Base-by-base conservation (phyloP, 768 basidiomycete species). In the Hebeloma cylindrosporum region DNA sequence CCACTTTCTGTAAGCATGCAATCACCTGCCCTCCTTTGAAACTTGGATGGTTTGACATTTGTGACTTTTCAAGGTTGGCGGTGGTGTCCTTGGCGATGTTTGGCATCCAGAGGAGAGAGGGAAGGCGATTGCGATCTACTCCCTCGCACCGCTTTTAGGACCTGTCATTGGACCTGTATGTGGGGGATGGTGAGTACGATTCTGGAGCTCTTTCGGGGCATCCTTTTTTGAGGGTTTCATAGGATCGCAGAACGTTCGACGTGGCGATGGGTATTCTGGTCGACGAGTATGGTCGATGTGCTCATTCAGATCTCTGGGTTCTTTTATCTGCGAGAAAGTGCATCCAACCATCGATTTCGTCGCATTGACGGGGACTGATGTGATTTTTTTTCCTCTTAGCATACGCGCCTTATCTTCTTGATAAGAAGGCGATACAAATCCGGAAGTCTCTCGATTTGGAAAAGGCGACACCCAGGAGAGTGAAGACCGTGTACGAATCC, bases 251-350 rank as follows among this genome's bases (percentile, higher is more conserved):
- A 85, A 30, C 67, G 64, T 27, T 74, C 82, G 0, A 81, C 80
- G 0, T 88, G 85, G 85, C 68, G 82, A 60, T 87, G 83, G 84
- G 83, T 85, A 22, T 88, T 87, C 59, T 85, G 83, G 78, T 75
- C 82, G 0, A 82, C 81, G 3, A 77, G 70, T 23, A 81, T 85
- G 27, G 68, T 74, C 0, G 80, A 78, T 47, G 79, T 66, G 0
- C 48, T 59, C 21, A 60, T 88, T 25, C 84, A 87, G 54, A 35
- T 75, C 0, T 49, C 74, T 1, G 84, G 85, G 1, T 6, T 85
- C 0, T 62, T 84, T 23, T 76, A 65, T 45, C 69, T 88, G 3
- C 71, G 70, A 65, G 85, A 88, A 72, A 84, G 83, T 84, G 50
- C 38, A 77, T 62, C 0, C 22, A 7, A 7, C 21, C 14, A 17